Evolutionary conservation across 225 moss, liverwort and hornwort genomes (phyloP), one percentile per base, ranked within the genome.

Genomic region (Asterella californica): DNA sequence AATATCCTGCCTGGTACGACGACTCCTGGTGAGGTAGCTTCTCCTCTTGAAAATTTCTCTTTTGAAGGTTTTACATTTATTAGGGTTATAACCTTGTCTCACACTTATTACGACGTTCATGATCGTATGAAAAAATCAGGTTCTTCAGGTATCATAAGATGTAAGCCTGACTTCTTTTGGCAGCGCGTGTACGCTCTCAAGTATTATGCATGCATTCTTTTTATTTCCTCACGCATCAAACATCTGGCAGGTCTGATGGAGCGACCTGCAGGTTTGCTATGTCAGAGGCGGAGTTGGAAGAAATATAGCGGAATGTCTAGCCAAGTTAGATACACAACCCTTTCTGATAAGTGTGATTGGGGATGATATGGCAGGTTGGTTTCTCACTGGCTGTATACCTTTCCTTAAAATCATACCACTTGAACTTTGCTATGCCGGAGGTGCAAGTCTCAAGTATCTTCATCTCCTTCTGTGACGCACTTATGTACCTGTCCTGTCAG

Each of bases 331-430:
- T 75, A 36, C 80, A 46, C 77, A 47, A 42, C 95, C 97, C 25
- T 93, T 99, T 81, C 85, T 99, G 38, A 93, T 99, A 68, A 99
- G 97, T 72, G 88, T 99, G 64, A 90, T 99, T 42, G 97, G 97
- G 69, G 93, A 95, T 72, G 97, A 99, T 80, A 87, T 86, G 82
- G 90, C 97, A 86, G 95, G 95, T 95, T 81, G 32, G 83, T 75
- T 30, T 60, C 37, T 42, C 34, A 34, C 52, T 32, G 17, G 25
- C 59, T 10, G 15, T 25, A 4, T 11, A 36, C 30, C 27, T 15
- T 24, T 48, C 12, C 25, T 25, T 61, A 1, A 61, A 61, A 6
- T 27, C n/a, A 7, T 25, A 6, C 9, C 27, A 25, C 10, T 25
- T 61, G 61, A 27, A 7, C 19, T 5, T 27, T 27, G 61, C 11